Conservation (phyloP, 1,284 basidiomycete species). For the Amylostereum areolatum region DNA sequence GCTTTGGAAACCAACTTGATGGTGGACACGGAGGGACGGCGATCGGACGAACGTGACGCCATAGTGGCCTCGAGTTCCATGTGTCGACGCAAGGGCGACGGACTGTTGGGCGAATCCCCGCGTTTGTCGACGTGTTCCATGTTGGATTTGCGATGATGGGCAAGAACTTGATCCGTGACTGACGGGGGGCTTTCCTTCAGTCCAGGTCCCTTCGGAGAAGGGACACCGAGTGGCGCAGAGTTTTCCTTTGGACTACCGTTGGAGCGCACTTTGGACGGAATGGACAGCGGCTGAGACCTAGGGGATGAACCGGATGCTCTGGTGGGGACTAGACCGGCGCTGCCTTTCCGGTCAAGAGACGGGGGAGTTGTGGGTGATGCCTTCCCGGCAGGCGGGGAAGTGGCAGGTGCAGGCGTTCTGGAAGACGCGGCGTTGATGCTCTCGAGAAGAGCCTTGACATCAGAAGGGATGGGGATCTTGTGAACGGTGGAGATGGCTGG, state of each 20-base stretch:
- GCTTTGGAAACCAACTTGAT: constrained; percentile 18
- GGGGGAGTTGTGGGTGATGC: constrained; percentile 28
- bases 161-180: constrained; percentile 35
- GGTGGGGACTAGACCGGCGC: constrained; percentile 23
- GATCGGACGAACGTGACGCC: constrained; percentile 37
- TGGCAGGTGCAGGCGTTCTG: constrained; percentile 14
- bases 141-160: constrained; percentile 40
- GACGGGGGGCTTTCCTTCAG: constrained; percentile 30
- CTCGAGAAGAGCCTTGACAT: constrained; percentile 62
- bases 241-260: constrained; percentile 45
- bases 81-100: constrained; percentile 55
- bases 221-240: constrained; percentile 28
- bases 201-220: constrained; percentile 33
- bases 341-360: constrained; percentile 43
- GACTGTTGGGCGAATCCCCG: constrained; percentile 25
- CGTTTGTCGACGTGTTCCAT: constrained; percentile 43
- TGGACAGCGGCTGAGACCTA: constrained; percentile 26
- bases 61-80: constrained; percentile 46
- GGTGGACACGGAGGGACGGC: constrained; percentile 45
- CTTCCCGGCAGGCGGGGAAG: constrained; percentile 18
- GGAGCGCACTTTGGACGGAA: constrained; percentile 32
- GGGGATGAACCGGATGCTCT: constrained; percentile 17
- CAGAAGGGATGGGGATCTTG: constrained; percentile 59
- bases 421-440: constrained; percentile 29
- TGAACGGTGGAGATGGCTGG: constrained; percentile 67